Percentiles rank a stretch among this genome's conserved stretches.
Evolutionary conservation across 202 grass and related monocot genomes (phyloP).

Genomic region (Dendrocalamus latiflorus): DNA sequence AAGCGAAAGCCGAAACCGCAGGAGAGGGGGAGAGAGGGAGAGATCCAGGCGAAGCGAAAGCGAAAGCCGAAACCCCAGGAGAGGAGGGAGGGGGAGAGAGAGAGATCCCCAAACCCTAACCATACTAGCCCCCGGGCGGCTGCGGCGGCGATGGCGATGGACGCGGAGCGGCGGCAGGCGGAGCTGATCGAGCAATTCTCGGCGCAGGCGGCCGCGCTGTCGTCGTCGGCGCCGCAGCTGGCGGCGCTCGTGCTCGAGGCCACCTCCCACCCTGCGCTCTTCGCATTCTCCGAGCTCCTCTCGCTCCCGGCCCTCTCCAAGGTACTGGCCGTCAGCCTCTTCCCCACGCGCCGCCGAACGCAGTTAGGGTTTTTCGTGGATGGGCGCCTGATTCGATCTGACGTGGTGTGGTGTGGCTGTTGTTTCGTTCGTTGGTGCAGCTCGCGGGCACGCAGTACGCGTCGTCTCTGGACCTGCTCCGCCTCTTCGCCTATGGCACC

Average conservation of each 20-base stretch:
- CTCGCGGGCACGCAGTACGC: constrained; percentile 74
- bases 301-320: constrained; percentile 71
- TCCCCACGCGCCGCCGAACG: too few species aligned
- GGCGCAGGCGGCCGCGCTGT: constrained; percentile 60
- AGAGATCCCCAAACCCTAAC: constrained; percentile 22
- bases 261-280: constrained; percentile 89
- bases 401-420: not conserved
- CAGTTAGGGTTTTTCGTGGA: too few species aligned
- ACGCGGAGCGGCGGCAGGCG: constrained; percentile 75
- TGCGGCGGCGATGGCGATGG: constrained; percentile 42
- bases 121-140: constrained; percentile 17
- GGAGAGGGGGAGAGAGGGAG: too few species aligned
- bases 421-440: constrained; percentile 37
- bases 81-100: not conserved
- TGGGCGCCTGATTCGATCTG: constrained; percentile 12
- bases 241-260: constrained; percentile 83
- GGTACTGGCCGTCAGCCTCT: too few species aligned
- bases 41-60: not conserved
- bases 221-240: constrained; percentile 60
- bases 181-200: constrained; percentile 93
- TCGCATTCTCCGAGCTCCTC: constrained; percentile 97
- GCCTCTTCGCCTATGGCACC: constrained; percentile 91
- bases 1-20: too few species aligned
- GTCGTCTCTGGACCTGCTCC: constrained; percentile 82
- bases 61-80: too few species aligned